phyloP scores from a whole-genome alignment of 164 flowering plant species.

The Protea cynaroides region DNA sequence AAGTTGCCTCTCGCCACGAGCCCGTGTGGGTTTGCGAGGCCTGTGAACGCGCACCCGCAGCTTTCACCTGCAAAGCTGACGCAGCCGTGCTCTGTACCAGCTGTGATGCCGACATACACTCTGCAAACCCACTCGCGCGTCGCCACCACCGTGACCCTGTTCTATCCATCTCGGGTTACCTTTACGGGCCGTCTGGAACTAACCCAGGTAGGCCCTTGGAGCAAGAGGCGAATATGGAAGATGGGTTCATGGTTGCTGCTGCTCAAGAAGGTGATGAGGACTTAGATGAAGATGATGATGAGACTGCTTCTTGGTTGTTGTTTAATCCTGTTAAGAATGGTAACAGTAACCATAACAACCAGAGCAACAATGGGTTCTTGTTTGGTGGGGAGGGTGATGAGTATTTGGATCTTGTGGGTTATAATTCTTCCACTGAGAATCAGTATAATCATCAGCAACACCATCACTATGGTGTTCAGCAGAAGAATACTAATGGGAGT shows the following conservation, averaged over 20 bases:
- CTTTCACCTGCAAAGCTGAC: constrained; percentile 80
- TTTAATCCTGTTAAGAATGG: constrained; percentile 46
- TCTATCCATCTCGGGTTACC: neutral
- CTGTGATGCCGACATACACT: constrained; percentile 78
- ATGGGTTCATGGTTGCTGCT: neutral
- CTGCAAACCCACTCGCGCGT: constrained; percentile 82
- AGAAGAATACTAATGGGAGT: constrained; percentile 34
- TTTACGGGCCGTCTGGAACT: neutral
- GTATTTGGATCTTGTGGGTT: constrained; percentile 65
- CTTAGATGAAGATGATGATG: constrained; percentile 56
- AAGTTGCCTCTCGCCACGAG: constrained; percentile 45
- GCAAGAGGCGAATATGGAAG: neutral
- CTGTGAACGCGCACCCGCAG: constrained; percentile 76
- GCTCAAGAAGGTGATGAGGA: constrained; percentile 15
- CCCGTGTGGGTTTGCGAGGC: constrained; percentile 74
- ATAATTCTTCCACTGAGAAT: constrained; percentile 33
- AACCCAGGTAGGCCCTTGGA: neutral
- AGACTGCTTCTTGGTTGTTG: constrained; percentile 71
- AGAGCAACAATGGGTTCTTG: constrained; percentile 34
- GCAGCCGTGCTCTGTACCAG: constrained; percentile 68
- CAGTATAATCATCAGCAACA: constrained; percentile 22
- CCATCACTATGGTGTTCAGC: constrained; percentile 9
- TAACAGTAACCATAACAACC: too few relatives aligned
- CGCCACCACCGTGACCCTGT: constrained; percentile 54
- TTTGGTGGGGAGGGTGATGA: constrained; percentile 60